phyloP scores from a whole-genome alignment of 352 stramenopile species.

The Pythium phragmitis region DNA sequence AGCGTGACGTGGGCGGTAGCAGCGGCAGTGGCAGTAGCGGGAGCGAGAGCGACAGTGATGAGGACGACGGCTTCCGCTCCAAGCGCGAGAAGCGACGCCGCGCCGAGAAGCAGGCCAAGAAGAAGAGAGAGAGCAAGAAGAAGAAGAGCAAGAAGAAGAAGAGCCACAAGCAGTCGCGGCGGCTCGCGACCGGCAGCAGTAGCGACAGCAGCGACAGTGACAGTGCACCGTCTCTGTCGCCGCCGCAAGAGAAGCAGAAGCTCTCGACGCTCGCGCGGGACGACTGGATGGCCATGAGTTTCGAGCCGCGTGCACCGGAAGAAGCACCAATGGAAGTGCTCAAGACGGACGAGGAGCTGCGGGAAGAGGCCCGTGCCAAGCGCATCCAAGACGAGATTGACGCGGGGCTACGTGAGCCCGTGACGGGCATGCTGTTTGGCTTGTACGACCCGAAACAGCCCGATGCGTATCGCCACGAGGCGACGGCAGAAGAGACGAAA shows the following conservation, averaged over 20 bases:
- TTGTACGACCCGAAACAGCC: constrained; percentile 82
- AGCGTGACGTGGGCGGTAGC: neutral
- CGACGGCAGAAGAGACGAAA: constrained; percentile 21
- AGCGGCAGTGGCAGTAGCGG: constrained; percentile 11
- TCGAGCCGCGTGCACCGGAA: constrained; percentile 31
- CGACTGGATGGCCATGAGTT: constrained; percentile 86
- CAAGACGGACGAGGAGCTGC: constrained; percentile 43
- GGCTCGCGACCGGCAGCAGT: constrained; percentile 32
- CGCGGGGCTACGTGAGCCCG: constrained; percentile 65
- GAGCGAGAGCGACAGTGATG: constrained; percentile 5
- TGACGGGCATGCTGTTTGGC: constrained; percentile 78
- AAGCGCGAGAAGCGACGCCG: constrained; percentile 31
- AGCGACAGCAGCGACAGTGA: constrained; percentile 16
- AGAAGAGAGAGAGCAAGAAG: constrained; percentile 42
- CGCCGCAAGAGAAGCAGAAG: neutral
- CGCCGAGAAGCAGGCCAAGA: constrained; percentile 34
- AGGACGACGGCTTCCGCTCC: constrained; percentile 26
- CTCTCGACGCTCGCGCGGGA: constrained; percentile 44
- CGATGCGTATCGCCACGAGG: constrained; percentile 31
- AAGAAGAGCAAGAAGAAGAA: constrained; percentile 47
- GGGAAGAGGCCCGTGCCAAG: constrained; percentile 46
- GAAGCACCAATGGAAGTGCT: constrained; percentile 24
- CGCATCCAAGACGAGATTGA: constrained; percentile 77
- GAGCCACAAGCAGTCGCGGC: constrained; percentile 16
- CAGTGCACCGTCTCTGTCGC: neutral